These are phyloP conservation scores for Abrus precatorius DNA, from an alignment of 306 rosid species.

Conservation along the genomic window DNA sequence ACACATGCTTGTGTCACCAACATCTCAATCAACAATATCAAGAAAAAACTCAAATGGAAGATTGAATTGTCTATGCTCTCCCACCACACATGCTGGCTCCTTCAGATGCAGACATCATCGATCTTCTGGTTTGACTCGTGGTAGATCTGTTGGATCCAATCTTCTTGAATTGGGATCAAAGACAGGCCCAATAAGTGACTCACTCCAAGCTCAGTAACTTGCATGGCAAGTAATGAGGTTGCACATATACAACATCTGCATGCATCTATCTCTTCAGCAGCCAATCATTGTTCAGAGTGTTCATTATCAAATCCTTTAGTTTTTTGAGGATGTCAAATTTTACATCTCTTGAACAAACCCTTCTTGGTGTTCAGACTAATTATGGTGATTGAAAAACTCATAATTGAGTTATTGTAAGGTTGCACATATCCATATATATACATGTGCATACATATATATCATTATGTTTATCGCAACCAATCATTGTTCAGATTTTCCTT, in stretches of 20 bases:
- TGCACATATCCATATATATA: too few relatives aligned
- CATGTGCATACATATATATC: too few relatives aligned
- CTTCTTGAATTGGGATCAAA: constrained; percentile 57
- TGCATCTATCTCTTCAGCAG: neutral
- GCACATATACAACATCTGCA: neutral
- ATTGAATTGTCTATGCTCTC: constrained; percentile 80
- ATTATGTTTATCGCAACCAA: too few relatives aligned
- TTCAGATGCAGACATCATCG: constrained; percentile 82
- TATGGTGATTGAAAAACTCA: constrained; percentile 32
- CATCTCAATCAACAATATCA: neutral
- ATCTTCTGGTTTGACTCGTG: constrained; percentile 45
- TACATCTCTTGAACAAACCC: constrained; percentile 35
- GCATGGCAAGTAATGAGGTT: neutral
- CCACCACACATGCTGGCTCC: constrained; percentile 87
- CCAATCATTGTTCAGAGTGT: neutral
- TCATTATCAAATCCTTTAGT: constrained; percentile 15
- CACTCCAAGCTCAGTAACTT: constrained; percentile 50
- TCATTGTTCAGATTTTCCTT: too few relatives aligned
- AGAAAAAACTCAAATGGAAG: constrained; percentile 43
- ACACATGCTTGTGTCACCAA: constrained; percentile 59
- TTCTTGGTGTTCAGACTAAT: neutral
- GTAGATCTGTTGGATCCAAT: constrained; percentile 65
- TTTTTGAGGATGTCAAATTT: constrained; percentile 37
- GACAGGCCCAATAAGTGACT: constrained; percentile 38
- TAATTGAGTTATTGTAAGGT: neutral